phyloP scores from a whole-genome alignment of 176 grass and related monocot genomes.

The maize (Zea mays) region Zm-B73-REFERENCE-NAM-5.0 NC_050096.1:17511001-17511500 shows the following conservation, averaged over 20 bases:
- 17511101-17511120: not conserved
- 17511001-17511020: conserved; percentile 43
- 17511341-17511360: conserved; percentile 50
- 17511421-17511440: conserved; percentile 91
- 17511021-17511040: conserved; percentile 32
- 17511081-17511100: conserved; percentile 51
- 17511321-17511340: conserved; percentile 57
- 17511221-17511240: not conserved
- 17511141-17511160: not conserved
- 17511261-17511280: conserved; percentile 48
- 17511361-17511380: conserved; percentile 54
- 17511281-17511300: conserved; percentile 25
- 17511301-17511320: conserved; percentile 69
- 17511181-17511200: not conserved
- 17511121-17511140: not conserved
- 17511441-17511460: conserved; percentile 42
- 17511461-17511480: not conserved
- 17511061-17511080: conserved; percentile 73
- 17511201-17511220: not conserved
- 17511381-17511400: conserved; percentile 71
- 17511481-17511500: not conserved
- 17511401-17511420: conserved; percentile 95
- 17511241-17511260: conserved; percentile 40
- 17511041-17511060: conserved; percentile 38
- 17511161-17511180: not conserved